A percentile compares a stretch with the other conserved stretches of the same genome.
phyloP scores from a whole-genome alignment of 805 yeast genomes.

The Kodamaea nitidulidarum region DNA sequence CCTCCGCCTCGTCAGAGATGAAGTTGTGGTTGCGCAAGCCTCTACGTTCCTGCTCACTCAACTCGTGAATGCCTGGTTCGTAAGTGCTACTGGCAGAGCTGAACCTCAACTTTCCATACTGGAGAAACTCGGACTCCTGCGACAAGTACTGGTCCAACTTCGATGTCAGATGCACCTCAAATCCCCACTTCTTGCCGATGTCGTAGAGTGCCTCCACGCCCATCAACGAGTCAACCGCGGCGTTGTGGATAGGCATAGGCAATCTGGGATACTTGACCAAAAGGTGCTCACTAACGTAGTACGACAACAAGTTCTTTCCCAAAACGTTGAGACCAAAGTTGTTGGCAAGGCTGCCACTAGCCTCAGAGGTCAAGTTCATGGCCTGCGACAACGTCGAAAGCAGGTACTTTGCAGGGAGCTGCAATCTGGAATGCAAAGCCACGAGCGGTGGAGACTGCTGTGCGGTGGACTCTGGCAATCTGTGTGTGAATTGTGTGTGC shows the following conservation, averaged over 20 bases:
- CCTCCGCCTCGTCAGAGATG: constrained; percentile 38
- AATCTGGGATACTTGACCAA: constrained; percentile 81
- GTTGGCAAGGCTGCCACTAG: constrained; percentile 50
- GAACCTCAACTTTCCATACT: constrained; percentile 67
- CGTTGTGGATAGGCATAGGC: constrained; percentile 72
- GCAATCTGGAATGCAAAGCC: constrained; percentile 74
- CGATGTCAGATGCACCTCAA: constrained; percentile 66
- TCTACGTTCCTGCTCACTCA: constrained; percentile 23
- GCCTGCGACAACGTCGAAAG: constrained; percentile 75
- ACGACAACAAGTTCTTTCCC: constrained; percentile 74
- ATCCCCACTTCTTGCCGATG: constrained; percentile 83
- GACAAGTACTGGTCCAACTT: constrained; percentile 63
- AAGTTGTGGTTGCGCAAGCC: constrained; percentile 17
- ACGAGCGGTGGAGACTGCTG: constrained; percentile 66
- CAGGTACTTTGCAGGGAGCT: constrained; percentile 54
- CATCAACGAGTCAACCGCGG: constrained; percentile 72
- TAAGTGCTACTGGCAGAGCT: constrained; percentile 26
- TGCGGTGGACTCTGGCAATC: constrained; percentile 45
- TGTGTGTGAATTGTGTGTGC: constrained; percentile 39
- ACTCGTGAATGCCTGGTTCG: constrained; percentile 47
- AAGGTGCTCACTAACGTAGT: constrained; percentile 70
- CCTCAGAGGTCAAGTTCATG: constrained; percentile 52
- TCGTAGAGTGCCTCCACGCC: constrained; percentile 62
- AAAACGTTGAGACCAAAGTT: constrained; percentile 78
- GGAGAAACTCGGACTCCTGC: constrained; percentile 62